Base-by-base conservation (phyloP, 2,329 filamentous ascomycete species). In the Phoma herbarum region DNA sequence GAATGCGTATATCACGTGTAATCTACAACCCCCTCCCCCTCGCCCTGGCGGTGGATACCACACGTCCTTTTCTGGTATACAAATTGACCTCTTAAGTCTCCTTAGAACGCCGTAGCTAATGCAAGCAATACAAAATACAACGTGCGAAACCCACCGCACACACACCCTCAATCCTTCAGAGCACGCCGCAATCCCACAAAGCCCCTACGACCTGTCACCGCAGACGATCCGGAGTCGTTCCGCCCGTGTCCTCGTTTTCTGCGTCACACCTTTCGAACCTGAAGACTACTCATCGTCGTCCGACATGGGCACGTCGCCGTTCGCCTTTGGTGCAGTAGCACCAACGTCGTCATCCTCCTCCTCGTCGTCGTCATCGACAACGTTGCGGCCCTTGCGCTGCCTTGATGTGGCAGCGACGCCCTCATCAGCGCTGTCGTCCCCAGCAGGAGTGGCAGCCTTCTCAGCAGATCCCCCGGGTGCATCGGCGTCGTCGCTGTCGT, bases 401-500 rank as follows among this genome's bases (percentile, higher is more conserved):
- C 69, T 51, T 12, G 69, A 67, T 4, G 71, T 62, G 4, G 67
- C 68, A 16, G 67, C 59, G 14, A 64, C 65, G 12, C 54, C 68
- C 18, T 71, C 71, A 35, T 69, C 71, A 9, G 64, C 73, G 28
- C 66, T 70, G 35, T 63, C 64, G n/a, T 59, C 46, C 7, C 37
- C 59, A 2, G 26, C 60, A 22, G 45, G 35, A 39, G 45, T 57
- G 1, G 33, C 61, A 0, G 41, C 60, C 44, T 66, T 61, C 6
- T 61, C 66, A n/a, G 53, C 58, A 16, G 61, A 64, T n/a, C 60
- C 63, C 4, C 62, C 65, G n/a, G 65, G 58, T 8, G 57, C 48
- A 25, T 65, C 69, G 1, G 63, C 65, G n/a, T 73, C 69, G n/a
- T 62, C 68, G 22, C 76, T 72, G 51, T 66, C 70, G 62, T 94